phyloP scores from a whole-genome alignment of 2,329 filamentous ascomycete species.

The Aplosporella prunicola region DNA sequence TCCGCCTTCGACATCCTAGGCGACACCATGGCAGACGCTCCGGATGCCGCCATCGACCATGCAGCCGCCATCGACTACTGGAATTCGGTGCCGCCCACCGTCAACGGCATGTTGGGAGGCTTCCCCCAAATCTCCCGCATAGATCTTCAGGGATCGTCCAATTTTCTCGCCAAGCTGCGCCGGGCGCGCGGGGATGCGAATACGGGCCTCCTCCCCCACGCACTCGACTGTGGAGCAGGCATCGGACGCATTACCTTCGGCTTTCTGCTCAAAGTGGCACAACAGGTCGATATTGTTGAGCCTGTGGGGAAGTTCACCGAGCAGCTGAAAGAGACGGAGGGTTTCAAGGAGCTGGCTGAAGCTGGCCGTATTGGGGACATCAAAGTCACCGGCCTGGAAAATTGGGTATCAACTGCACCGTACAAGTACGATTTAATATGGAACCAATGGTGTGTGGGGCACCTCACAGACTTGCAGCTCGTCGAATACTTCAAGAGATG shows the following conservation, averaged over 20 bases:
- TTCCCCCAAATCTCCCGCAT: slow-evolving; percentile 59
- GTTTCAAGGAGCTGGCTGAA: slow-evolving; percentile 23
- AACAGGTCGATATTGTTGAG: slow-evolving; percentile 72
- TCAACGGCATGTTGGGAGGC: slow-evolving; percentile 72
- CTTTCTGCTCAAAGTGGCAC: slow-evolving; percentile 61
- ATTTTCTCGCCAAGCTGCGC: slow-evolving; percentile 59
- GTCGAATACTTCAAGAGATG: slow-evolving; percentile 57
- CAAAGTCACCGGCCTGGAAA: slow-evolving; percentile 64
- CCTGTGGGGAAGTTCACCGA: slow-evolving; percentile 74
- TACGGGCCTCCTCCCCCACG: slow-evolving; percentile 23
- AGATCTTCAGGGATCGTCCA: slow-evolving; percentile 61
- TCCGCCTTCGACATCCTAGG: neutral
- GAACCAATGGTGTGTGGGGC: slow-evolving; percentile 84
- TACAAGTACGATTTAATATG: slow-evolving; percentile 68
- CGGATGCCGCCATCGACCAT: slow-evolving; percentile 38
- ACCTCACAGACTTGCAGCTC: slow-evolving; percentile 67
- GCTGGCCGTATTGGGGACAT: slow-evolving; percentile 50
- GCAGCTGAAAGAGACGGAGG: slow-evolving; percentile 36
- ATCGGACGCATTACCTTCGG: slow-evolving; percentile 78
- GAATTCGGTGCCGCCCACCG: slow-evolving; percentile 42
- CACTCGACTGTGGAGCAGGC: slow-evolving; percentile 54
- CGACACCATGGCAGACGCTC: slow-evolving; percentile 15
- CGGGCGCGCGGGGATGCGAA: slow-evolving; percentile 19
- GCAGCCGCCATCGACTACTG: slow-evolving; percentile 41
- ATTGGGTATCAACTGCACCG: slow-evolving; percentile 45